Conservation (phyloP, 441 rosid genomes). For the Erodium texanum region DNA sequence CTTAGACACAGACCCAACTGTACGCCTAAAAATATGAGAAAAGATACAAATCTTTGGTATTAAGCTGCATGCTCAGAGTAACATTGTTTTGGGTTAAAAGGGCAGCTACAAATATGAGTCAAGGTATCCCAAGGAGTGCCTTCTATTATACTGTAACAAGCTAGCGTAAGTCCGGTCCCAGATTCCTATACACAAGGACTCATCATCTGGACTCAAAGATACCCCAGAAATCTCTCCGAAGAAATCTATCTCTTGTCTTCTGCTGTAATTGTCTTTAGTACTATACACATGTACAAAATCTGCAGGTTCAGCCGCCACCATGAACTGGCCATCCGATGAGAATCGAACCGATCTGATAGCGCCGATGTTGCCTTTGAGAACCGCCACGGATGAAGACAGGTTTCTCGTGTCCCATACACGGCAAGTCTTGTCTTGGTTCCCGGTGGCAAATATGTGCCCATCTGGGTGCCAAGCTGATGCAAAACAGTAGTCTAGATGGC, state of each 20-base stretch:
- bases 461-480: slow-evolving; percentile 35
- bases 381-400: slow-evolving; percentile 19
- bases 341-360: slow-evolving; percentile 27
- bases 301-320: slow-evolving; percentile 32
- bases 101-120: slow-evolving; percentile 30
- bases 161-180: slow-evolving; percentile 34
- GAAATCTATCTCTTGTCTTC: slow-evolving; percentile 29
- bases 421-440: slow-evolving; percentile 34
- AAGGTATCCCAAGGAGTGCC: slow-evolving; percentile 38
- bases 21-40: no score
- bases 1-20: no score
- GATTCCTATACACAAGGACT: slow-evolving; percentile 27
- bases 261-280: slow-evolving; percentile 20
- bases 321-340: slow-evolving; percentile 29
- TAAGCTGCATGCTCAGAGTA: no score
- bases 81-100: no score
- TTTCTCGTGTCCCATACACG: slow-evolving; percentile 35
- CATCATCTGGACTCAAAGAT: slow-evolving; percentile 30
- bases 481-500: slow-evolving; percentile 33
- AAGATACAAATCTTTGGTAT: no score
- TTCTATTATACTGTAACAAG: slow-evolving; percentile 30
- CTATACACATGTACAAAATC: slow-evolving; percentile 33
- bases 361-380: slow-evolving; percentile 29
- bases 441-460: slow-evolving; percentile 25
- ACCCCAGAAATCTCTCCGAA: slow-evolving; percentile 34